Evolutionary conservation across 208 protist species (phyloP), one percentile per base, ranked within the genome.

Genomic region (Trypanosoma vivax): DNA sequence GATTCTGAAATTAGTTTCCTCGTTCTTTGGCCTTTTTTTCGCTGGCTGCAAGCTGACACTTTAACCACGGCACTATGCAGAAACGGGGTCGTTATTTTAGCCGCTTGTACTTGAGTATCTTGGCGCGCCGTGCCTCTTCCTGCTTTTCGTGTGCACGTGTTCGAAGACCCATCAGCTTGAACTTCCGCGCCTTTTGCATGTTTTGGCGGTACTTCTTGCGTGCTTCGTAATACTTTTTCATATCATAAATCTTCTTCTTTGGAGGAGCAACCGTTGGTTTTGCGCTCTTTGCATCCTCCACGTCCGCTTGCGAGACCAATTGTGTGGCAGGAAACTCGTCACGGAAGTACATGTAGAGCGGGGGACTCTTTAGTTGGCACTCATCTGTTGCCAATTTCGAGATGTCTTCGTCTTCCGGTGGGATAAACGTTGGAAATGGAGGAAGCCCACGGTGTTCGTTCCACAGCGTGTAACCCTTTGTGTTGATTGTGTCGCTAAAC

Each of bases 191-290:
- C 70, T 95, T 92, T 19, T 79, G 79, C 54, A 95, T 56, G 25
- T 53, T 79, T 60, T 92, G 79, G 41, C 84, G 70, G 68, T 95
- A 92, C 73, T 93, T 92, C 61, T 90, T 92, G 1, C 81, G 52
- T 11, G 76, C 73, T 30, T 95, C 89, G 11, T 73, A 55, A 65
- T 90, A 92, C 66, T 95, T 95, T 65, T 88, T 88, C 76, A 91
- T 82, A 64, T 96, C 89, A 63, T 93, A 96, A n/a, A 85, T 58
- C 72, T 90, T 90, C 40, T 82, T 86, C 70, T 96, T 96, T 19
- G 84, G 57, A 9, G 81, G 60, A 14, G 76, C 65, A 1, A 69
- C 62, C 7, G 85, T 60, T 2, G 85, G 83, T 62, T 94, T 96
- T 24, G 79, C 70, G 46, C 73, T 88, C 61, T 92, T 92, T 7